Base-by-base conservation (phyloP, 192 early-diverging fungal species). In the Coemansia sp. region DNA sequence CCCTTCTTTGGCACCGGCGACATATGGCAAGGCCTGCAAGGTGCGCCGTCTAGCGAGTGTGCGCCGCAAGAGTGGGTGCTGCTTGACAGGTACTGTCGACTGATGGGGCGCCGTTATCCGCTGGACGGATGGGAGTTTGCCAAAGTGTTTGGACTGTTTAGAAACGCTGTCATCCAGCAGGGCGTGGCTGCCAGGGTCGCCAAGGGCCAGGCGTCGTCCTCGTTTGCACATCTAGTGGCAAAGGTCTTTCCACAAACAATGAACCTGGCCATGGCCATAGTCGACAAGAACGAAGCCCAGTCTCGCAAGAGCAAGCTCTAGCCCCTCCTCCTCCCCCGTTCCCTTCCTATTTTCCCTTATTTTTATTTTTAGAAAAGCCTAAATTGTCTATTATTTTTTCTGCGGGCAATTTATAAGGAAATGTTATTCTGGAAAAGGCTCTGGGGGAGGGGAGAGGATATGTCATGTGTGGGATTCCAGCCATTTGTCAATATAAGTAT, bases 101-200 rank as follows among this genome's bases (percentile, higher is more conserved):
- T 75, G 39, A 74, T 84, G 48, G 87, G 85, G 1, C 72, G 89
- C 41, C 52, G 76, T 21, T 95, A 89, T 73, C 94, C 94, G 8
- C 90, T 97, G 57, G 81, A 84, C 0, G 84, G 87, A 5, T 97
- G 91, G 89, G 77, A 87, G 58, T 95, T 92, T 85, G 90, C 90
- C 46, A 85, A 92, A 30, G 92, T 92, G 20, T 98, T 96, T 84
- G 87, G 90, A 0, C 90, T 92, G 79, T 98, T 98, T 78, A 81
- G 95, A 79, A 80, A 92, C 35, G 77, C 91, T 0, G 92, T 95
- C 16, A 94, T 95, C 67, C 68, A 85, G 58, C 94, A 96, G 73
- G 96, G 96, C 43, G 91, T 98, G 57, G 88, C 90, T n/a, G 96
- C 95, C 1, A 83, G 96, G 38, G 87, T 95, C 23, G 90, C 89